A percentile compares a stretch with the other conserved stretches of the same genome.
These are phyloP conservation scores for Globisporangium mamillatum DNA, from an alignment of 352 stramenopile genomes.

Conservation along the genomic window DNA sequence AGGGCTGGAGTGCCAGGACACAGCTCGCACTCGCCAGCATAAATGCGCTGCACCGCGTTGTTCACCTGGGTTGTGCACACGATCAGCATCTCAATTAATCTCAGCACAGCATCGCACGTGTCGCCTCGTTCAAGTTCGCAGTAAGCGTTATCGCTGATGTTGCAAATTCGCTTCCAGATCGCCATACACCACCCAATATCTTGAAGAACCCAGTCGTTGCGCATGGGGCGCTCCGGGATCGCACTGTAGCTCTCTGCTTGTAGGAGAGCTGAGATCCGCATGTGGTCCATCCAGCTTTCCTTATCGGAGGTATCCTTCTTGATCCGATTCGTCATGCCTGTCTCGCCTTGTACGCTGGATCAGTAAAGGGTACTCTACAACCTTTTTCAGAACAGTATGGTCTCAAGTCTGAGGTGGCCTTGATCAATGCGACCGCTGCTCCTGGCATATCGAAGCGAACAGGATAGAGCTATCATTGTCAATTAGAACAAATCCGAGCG, in stretches of 20 bases:
- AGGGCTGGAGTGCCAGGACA: not conserved
- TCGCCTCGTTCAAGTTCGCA: not conserved
- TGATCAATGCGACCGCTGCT: not conserved
- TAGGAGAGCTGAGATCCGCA: not conserved
- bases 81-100: not conserved
- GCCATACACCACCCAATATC: not conserved
- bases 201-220: not conserved
- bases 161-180: not conserved
- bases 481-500: no score
- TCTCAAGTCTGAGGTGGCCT: not conserved
- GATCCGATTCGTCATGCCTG: not conserved
- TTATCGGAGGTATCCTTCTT: not conserved
- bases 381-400: not conserved
- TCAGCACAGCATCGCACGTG: not conserved
- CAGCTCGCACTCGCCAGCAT: not conserved
- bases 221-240: not conserved
- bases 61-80: not conserved
- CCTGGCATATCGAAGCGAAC: not conserved
- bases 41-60: constrained; percentile 2
- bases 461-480: no score
- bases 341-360: not conserved
- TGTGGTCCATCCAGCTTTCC: not conserved
- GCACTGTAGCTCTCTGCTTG: not conserved
- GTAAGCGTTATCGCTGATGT: not conserved
- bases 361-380: not conserved